Conservation (phyloP, 202 grass and related monocot genomes). For the Digitaria exilis region DNA sequence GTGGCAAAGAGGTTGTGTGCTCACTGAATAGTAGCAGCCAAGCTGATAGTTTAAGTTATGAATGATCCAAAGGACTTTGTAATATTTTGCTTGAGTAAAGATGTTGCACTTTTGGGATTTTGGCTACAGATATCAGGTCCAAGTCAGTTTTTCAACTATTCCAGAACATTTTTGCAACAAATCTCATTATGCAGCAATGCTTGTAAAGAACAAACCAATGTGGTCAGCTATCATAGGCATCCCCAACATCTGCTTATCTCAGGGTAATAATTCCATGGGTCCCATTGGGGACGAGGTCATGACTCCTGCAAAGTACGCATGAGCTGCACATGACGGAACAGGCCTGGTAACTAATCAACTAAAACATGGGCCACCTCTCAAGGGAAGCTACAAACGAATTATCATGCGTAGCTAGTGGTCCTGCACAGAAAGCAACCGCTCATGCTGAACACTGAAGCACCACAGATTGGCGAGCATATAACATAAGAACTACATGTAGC, state of each 20-base stretch:
- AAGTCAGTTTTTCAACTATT: conserved; percentile 2
- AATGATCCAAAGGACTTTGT: not conserved
- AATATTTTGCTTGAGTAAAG: not conserved
- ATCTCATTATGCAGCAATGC: not conserved
- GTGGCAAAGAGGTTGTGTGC: not conserved
- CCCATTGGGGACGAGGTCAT: not conserved
- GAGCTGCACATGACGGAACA: conserved; percentile 32
- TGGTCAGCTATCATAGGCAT: not conserved
- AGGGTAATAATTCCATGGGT: not conserved
- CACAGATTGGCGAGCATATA: conserved; percentile 28
- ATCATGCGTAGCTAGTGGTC: conserved; percentile 24
- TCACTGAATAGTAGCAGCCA: conserved; percentile 5
- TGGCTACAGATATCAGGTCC: not conserved
- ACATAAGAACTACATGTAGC: not conserved
- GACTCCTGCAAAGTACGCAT: conserved; percentile 22
- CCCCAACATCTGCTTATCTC: not conserved
- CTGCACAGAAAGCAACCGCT: not conserved
- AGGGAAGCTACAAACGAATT: conserved; percentile 30
- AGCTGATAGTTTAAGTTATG: not conserved
- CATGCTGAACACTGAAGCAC: conserved; percentile 16
- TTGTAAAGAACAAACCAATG: not conserved
- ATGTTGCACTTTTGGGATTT: not conserved
- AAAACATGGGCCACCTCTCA: conserved; percentile 25
- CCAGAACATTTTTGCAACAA: not conserved
- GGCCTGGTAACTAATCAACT: conserved; percentile 30